Conservation (phyloP, 139 green algal genomes). For the Klebsormidium nitens region DNA sequence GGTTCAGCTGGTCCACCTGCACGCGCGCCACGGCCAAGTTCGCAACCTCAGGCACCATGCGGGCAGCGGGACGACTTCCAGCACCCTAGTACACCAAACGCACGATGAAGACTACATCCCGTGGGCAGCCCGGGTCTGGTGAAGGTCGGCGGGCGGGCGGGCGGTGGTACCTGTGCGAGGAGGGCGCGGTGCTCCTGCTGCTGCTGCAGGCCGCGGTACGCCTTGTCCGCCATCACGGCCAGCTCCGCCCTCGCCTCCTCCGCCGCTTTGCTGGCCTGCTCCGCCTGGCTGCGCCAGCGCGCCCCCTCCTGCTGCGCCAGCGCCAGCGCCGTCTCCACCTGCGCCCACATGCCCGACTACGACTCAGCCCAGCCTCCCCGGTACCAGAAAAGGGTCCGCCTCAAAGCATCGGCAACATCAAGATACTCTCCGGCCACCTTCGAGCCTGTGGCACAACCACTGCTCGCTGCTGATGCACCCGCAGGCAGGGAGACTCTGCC, state of each 20-base stretch:
- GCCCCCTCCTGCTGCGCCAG: slow-evolving; percentile 30
- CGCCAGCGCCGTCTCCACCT: slow-evolving; percentile 21
- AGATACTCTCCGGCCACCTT: no score
- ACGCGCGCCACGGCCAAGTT: neutral
- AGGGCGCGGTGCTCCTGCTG: neutral
- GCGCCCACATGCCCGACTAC: no score
- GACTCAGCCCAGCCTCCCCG: no score
- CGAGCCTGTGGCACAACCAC: no score
- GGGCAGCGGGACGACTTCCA: neutral
- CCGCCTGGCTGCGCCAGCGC: slow-evolving; percentile 19
- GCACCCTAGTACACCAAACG: neutral
- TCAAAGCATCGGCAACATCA: no score
- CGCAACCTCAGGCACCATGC: neutral
- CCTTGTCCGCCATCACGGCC: neutral
- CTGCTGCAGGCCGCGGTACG: neutral
- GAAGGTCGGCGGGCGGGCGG: neutral
- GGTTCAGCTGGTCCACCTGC: slow-evolving; percentile 43
- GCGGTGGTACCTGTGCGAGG: slow-evolving; percentile 1
- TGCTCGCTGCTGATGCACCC: no score
- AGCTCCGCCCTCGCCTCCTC: slow-evolving; percentile 21
- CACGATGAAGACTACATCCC: neutral
- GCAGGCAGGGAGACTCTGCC: no score
- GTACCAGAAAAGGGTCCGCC: no score
- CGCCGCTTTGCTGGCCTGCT: slow-evolving; percentile 11
- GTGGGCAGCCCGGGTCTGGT: no score